Percentiles rank a stretch among this genome's conserved stretches.
Conservation (phyloP, 1,284 basidiomycete species). For the Tremellales sp. region DNA sequence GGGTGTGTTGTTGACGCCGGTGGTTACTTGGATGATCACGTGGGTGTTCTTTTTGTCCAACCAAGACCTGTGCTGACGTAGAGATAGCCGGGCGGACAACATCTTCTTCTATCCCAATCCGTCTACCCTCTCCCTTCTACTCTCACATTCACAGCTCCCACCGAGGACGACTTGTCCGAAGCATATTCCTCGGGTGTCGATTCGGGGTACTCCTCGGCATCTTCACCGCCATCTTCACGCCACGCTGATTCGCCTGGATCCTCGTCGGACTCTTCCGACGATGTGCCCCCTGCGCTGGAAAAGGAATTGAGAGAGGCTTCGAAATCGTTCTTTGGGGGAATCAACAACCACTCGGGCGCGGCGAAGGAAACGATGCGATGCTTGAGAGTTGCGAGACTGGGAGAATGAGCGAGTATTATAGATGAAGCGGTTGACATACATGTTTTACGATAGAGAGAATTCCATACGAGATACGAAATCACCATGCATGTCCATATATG, state of each 20-base stretch:
- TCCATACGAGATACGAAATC: too few relatives aligned
- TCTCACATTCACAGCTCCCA: background rate
- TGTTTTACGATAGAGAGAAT: too few relatives aligned
- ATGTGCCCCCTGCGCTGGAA: constrained; percentile 4
- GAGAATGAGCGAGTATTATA: background rate
- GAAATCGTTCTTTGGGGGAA: constrained; percentile 65
- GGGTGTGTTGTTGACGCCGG: constrained; percentile 64
- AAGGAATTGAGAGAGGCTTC: constrained; percentile 53
- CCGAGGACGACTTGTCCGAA: constrained; percentile 13
- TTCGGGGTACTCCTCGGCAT: constrained; percentile 27
- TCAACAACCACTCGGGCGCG: constrained; percentile 66
- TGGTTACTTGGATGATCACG: constrained; percentile 63
- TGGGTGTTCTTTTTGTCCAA: constrained; percentile 43
- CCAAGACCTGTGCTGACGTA: constrained; percentile 5
- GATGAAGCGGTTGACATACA: too few relatives aligned
- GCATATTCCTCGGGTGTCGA: constrained; percentile 14
- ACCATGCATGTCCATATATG: too few relatives aligned
- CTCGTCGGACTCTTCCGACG: background rate
- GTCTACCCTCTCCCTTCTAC: constrained; percentile 13
- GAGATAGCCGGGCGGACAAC: constrained; percentile 22
- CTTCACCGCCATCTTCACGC: constrained; percentile 2
- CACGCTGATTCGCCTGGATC: background rate
- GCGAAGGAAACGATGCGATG: constrained; percentile 58
- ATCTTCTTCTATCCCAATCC: constrained; percentile 20
- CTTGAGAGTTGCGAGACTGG: constrained; percentile 53